Evolutionary conservation across 768 basidiomycete genomes (phyloP), one percentile per base, ranked within the genome.

Genomic region (Guyanaporus albipodus): DNA sequence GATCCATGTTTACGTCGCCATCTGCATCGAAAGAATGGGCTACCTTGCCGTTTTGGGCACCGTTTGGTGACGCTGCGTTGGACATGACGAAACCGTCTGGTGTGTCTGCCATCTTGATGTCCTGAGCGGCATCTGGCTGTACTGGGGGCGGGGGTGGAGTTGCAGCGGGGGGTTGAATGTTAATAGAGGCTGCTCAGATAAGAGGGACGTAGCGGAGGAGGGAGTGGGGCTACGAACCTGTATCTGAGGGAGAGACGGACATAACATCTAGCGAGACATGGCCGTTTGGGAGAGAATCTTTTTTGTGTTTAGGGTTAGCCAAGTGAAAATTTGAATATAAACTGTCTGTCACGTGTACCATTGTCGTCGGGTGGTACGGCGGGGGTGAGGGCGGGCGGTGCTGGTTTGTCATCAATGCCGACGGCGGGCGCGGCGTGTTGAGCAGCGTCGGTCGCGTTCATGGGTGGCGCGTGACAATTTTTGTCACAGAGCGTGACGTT

Each of bases 391-490:
- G 44, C 49, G 56, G 39, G 53, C 23, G 49, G 37, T 23, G 59
- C 14, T 27, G 53, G 56, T 61, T 63, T 58, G 66, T 63, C 58
- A 60, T 66, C 57, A 47, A 44, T 38, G 55, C 53, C 57, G 57
- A 54, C 49, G 53, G 54, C 45, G 61, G 57, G 64, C 64, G 64
- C 59, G 57, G 52, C 44, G 61, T 48, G 54, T 56, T 53, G 60
- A 50, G 55, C 17, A 57, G 49, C 46, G 56, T 67, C 59, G 48
- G 61, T 59, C 76, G 76, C 76, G 77, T 75, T 76, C 83, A 84
- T 85, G 73, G 73, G 74, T 71, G 73, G 71, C 72, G 77, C 75
- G 85, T 85, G 82, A 86, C 83, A 58, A 24, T 51, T 56, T 63
- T 57, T 51, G 84, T 86, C 64, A 66, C 82, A 85, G 82, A 60